A percentile compares a stretch with the other conserved stretches of the same genome.
Evolutionary conservation across 78 protist species (phyloP).

Genomic region (Creolimax fragrantissima): DNA sequence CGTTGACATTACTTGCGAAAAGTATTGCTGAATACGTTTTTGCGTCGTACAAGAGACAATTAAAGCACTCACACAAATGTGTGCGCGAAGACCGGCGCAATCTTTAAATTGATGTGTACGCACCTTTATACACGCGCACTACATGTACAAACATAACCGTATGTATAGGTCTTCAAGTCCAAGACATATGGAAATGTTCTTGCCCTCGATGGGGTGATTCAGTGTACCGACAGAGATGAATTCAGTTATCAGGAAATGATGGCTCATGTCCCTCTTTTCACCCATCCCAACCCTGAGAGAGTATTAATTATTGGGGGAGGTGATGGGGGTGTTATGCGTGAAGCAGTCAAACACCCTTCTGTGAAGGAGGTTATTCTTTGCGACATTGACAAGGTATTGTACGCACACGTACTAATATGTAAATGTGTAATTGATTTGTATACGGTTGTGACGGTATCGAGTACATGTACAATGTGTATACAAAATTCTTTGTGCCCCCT

Average conservation of each 20-base stretch:
- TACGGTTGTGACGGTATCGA: no score
- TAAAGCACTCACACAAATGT: not conserved
- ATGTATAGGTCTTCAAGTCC: conserved; percentile 25
- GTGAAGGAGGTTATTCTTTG: conserved; percentile 72
- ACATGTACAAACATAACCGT: not conserved
- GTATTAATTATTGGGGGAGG: conserved; percentile 96
- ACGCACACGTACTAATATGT: not conserved
- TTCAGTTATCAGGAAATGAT: conserved; percentile 94
- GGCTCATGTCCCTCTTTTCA: conserved; percentile 75
- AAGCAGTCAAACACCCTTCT: conserved; percentile 60
- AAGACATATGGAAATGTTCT: conserved; percentile 84
- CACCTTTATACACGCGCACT: not conserved
- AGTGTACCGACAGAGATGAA: conserved; percentile 87
- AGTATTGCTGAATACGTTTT: no score
- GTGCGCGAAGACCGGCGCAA: not conserved
- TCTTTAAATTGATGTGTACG: not conserved
- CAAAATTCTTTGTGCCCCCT: not conserved
- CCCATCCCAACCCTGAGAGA: conserved; percentile 78
- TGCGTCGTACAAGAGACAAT: no score
- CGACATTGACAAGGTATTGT: conserved; percentile 67
- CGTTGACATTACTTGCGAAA: no score
- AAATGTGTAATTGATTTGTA: no score
- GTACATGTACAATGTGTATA: not conserved
- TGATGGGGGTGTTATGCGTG: conserved; percentile 95
- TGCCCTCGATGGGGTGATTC: conserved; percentile 88